Base-by-base conservation (phyloP, 2,329 filamentous ascomycete genomes). In the Phaeophleospora eucalypticola region DNA sequence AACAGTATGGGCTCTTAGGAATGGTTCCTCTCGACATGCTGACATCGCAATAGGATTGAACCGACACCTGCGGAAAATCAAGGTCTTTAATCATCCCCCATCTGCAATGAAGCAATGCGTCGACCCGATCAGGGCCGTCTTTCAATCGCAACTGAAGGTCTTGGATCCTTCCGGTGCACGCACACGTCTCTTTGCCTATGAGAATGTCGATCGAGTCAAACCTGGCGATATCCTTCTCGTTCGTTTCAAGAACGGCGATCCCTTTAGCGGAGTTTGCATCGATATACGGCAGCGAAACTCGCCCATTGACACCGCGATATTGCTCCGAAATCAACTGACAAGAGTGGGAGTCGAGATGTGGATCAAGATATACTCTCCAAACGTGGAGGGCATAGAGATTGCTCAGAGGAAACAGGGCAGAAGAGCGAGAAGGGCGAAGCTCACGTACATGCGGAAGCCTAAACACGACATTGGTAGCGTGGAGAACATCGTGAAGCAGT, bases 301-400 rank as follows among this genome's bases (percentile, higher is more conserved):
- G 10, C 60, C 89, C 49, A 80, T 93, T 50, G 91, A 97, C 71
- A 95, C 89, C 2, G 86, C 87, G 3, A 84, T 98, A 45, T 73
- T 95, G 49, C 76, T 98, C 50, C 81, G 93, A 46, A 91, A 91
- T 60, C 83, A 94, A 65, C 73, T 98, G 59, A 90, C 88, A 57
- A 81, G 87, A 59, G 81, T 94, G 4, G 87, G 88, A 51, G 88
- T 95, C 50, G 93, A 98, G 79, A 93, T 95, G 88, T 95, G 89
- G 84, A 89, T 87, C 71, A 98, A 98, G 77, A 77, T 97, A 49
- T 97, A 93, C 75, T 87, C 82, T 64, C 91, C 91, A 51, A 86
- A 87, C 64, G 85, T 97, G 24, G 82, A 86, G 65, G 88, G 87
- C 54, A 89, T 98, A 63, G 91, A 98, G 72, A 85, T 98, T 60